These are phyloP conservation scores for Cylindrodendrum hubeiense DNA, from an alignment of 2,329 filamentous ascomycete genomes.

Conservation along the genomic window DNA sequence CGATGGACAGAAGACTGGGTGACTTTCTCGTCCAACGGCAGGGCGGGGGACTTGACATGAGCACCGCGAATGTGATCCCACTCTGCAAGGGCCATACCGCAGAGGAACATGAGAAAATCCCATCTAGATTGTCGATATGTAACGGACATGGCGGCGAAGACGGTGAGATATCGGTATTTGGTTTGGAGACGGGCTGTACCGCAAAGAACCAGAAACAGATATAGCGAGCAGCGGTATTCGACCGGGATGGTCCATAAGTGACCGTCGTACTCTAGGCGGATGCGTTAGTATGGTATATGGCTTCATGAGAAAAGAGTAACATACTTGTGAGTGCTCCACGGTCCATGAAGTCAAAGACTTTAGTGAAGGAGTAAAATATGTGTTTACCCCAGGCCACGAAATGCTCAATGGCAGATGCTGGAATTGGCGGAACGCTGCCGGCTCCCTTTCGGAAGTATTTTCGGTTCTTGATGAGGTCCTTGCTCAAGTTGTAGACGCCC, in stretches of 20 bases:
- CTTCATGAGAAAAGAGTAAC: neutral
- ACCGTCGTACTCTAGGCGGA: slow-evolving; percentile 59
- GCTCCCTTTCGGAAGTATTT: slow-evolving; percentile 48
- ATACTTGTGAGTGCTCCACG: neutral
- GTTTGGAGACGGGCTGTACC: slow-evolving; percentile 61
- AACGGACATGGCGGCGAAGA: slow-evolving; percentile 58
- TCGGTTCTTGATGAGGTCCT: slow-evolving; percentile 57
- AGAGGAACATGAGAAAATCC: slow-evolving; percentile 68
- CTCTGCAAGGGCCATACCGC: slow-evolving; percentile 68
- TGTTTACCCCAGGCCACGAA: slow-evolving; percentile 57
- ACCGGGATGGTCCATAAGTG: slow-evolving; percentile 74
- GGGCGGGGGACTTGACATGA: slow-evolving; percentile 48
- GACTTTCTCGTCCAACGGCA: slow-evolving; percentile 24
- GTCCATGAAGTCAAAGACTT: slow-evolving; percentile 39
- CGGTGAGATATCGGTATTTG: slow-evolving; percentile 55
- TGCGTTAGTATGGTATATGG: slow-evolving; percentile 16
- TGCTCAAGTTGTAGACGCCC: slow-evolving; percentile 62
- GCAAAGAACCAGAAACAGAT: slow-evolving; percentile 67
- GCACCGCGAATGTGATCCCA: slow-evolving; percentile 63
- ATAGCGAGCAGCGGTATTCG: slow-evolving; percentile 69
- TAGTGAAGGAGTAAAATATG: neutral
- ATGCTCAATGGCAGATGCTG: slow-evolving; percentile 59
- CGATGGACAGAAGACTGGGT: slow-evolving; percentile 4
- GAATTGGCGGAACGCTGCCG: slow-evolving; percentile 61
- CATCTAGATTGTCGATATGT: slow-evolving; percentile 62